These are phyloP conservation scores for Seiridium cupressi DNA, from an alignment of 2,329 filamentous ascomycete genomes.

Conservation along the genomic window DNA sequence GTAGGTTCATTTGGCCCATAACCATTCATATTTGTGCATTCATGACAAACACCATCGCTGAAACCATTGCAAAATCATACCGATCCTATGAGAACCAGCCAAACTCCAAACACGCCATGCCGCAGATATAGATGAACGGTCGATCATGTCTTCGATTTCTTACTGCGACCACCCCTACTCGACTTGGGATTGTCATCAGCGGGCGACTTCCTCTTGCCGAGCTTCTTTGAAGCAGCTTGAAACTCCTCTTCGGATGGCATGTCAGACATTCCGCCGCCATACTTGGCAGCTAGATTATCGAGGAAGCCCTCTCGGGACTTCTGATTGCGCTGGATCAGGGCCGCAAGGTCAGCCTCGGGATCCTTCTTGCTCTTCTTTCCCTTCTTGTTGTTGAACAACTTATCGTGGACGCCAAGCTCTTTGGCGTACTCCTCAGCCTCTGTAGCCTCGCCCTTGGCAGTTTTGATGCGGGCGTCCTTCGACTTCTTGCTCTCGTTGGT, in stretches of 20 bases:
- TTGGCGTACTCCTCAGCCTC: constrained; percentile 76
- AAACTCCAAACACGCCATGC: constrained; percentile 4
- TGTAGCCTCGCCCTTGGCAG: constrained; percentile 63
- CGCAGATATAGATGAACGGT: not conserved
- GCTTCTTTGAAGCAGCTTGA: constrained; percentile 51
- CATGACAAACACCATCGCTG: not conserved
- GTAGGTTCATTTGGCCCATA: no score
- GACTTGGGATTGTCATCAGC: constrained; percentile 11
- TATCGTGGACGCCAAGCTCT: constrained; percentile 71
- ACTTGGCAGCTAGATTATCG: constrained; percentile 75
- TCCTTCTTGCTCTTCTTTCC: constrained; percentile 38
- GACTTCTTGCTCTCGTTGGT: constrained; percentile 69
- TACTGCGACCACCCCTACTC: constrained; percentile 4
- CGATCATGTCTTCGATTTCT: constrained; percentile 13
- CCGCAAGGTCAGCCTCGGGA: constrained; percentile 59
- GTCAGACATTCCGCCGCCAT: constrained; percentile 58
- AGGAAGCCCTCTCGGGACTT: constrained; percentile 64
- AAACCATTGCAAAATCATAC: not conserved
- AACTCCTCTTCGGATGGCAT: constrained; percentile 62
- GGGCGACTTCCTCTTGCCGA: constrained; percentile 34
- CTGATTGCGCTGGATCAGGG: constrained; percentile 72
- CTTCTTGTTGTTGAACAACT: constrained; percentile 58
- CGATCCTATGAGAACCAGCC: not conserved
- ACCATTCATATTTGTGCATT: not conserved
- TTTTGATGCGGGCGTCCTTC: constrained; percentile 56